Evolutionary conservation across 805 yeast species (phyloP).

Genomic region (Vanderwaltozyma polyspora): DNA sequence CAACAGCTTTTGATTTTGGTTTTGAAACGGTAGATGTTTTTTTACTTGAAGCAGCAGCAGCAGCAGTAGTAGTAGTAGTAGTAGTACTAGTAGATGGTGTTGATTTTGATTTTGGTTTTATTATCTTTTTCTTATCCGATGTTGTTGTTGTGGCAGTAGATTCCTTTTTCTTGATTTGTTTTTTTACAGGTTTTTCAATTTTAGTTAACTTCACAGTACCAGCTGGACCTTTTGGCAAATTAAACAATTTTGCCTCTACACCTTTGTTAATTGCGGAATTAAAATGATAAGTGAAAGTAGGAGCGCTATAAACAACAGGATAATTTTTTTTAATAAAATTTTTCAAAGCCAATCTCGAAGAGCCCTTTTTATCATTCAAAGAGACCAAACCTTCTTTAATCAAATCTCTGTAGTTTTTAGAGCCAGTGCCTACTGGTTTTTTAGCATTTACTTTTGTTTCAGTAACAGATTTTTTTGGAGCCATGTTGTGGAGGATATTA

Average conservation of each 20-base stretch:
- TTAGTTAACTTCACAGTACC: conserved; percentile 61
- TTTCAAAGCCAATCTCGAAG: conserved; percentile 79
- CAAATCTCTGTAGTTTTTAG: conserved; percentile 20
- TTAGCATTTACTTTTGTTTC: conserved; percentile 2
- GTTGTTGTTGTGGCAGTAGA: conserved; percentile 19
- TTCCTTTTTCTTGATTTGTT: conserved; percentile 16
- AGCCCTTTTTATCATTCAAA: conserved; percentile 73
- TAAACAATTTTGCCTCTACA: conserved; percentile 61
- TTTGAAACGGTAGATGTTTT: not conserved
- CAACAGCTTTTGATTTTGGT: conserved; percentile 1
- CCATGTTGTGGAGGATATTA: conserved; percentile 8
- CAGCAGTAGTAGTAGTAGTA: conserved; percentile 2
- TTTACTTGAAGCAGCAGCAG: not conserved
- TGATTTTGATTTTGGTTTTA: conserved; percentile 6
- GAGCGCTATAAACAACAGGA: conserved; percentile 46
- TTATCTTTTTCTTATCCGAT: conserved; percentile 13
- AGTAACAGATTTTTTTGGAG: conserved; percentile 5
- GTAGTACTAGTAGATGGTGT: conserved; percentile 3
- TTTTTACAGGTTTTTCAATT: conserved; percentile 6
- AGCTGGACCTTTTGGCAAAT: conserved; percentile 82
- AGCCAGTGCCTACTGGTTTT: conserved; percentile 6
- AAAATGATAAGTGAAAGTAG: conserved; percentile 64
- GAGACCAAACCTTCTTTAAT: conserved; percentile 50
- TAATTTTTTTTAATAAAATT: conserved; percentile 51
- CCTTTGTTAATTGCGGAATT: conserved; percentile 73